A percentile compares a stretch with the other conserved stretches of the same genome.
Evolutionary conservation across 306 rosid genomes (phyloP).

Genomic region (Castanopsis chinensis): DNA sequence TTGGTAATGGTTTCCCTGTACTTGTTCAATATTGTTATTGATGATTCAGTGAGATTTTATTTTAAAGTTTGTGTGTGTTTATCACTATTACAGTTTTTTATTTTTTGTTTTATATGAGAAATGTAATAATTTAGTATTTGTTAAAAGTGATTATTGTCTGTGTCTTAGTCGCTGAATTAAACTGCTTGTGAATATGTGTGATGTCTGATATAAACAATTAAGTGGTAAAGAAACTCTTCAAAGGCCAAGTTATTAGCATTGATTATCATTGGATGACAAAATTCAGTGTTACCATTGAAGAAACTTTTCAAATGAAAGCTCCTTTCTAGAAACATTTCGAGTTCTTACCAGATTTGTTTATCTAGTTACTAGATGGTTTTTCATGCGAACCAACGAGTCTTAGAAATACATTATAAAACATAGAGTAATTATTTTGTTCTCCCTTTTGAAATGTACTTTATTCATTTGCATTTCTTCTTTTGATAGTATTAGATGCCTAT

Average conservation of each 20-base stretch:
- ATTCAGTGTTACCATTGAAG: neutral
- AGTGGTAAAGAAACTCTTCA: neutral
- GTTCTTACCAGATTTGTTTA: neutral
- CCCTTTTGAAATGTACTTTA: neutral
- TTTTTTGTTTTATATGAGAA: neutral
- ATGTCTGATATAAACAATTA: neutral
- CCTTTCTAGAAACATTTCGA: neutral
- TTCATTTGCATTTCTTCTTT: constrained; percentile 7
- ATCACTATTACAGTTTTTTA: neutral
- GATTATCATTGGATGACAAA: neutral
- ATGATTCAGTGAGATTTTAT: neutral
- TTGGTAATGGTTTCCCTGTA: constrained; percentile 59
- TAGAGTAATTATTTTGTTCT: neutral
- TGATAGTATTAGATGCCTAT: neutral
- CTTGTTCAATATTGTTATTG: constrained; percentile 5
- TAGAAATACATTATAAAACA: neutral
- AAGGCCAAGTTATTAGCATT: neutral
- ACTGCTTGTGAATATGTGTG: neutral
- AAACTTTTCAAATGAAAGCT: neutral
- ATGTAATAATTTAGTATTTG: neutral
- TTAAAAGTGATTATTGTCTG: neutral
- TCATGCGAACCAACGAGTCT: neutral
- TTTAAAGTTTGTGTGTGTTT: neutral
- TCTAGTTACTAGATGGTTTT: neutral
- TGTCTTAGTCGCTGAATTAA: neutral